Percentiles rank a stretch among this genome's conserved stretches.
Evolutionary conservation across 306 rosid species (phyloP).

Genomic region (Cucumis melo): DNA sequence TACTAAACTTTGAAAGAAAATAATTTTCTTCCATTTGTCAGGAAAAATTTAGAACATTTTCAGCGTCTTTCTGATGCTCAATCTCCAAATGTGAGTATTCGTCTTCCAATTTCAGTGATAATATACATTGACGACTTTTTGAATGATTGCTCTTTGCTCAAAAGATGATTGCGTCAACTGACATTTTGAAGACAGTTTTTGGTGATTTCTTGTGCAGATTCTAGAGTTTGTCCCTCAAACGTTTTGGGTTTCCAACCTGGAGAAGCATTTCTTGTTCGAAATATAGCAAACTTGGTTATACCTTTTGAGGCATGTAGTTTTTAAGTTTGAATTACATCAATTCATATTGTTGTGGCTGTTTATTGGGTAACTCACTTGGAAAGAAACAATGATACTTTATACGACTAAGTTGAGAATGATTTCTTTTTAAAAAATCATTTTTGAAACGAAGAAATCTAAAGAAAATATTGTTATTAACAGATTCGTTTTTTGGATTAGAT

Average conservation of each 20-base stretch:
- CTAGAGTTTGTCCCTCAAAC: constrained; percentile 85
- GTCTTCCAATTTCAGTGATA: constrained; percentile 3
- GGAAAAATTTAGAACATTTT: constrained; percentile 54
- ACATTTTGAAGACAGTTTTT: constrained; percentile 67
- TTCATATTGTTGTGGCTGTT: constrained; percentile 1
- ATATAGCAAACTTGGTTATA: constrained; percentile 88
- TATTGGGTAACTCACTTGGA: background rate
- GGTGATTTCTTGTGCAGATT: constrained; percentile 98
- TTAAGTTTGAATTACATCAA: constrained; percentile 8
- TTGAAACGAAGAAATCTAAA: background rate
- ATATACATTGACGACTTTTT: background rate
- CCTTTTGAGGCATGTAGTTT: constrained; percentile 49
- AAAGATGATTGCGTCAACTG: constrained; percentile 17
- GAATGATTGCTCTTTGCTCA: background rate
- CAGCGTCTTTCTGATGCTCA: constrained; percentile 64
- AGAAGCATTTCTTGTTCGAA: constrained; percentile 78
- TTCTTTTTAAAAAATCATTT: background rate
- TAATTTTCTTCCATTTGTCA: constrained; percentile 20
- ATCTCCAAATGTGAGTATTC: constrained; percentile 59
- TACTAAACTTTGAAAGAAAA: background rate
- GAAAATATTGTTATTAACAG: background rate
- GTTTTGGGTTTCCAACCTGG: constrained; percentile 92
- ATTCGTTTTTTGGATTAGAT: background rate
- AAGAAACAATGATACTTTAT: background rate
- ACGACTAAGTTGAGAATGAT: background rate